Conservation (phyloP, 2,329 filamentous ascomycete species). For the Phyllosticta citrichinensis region DNA sequence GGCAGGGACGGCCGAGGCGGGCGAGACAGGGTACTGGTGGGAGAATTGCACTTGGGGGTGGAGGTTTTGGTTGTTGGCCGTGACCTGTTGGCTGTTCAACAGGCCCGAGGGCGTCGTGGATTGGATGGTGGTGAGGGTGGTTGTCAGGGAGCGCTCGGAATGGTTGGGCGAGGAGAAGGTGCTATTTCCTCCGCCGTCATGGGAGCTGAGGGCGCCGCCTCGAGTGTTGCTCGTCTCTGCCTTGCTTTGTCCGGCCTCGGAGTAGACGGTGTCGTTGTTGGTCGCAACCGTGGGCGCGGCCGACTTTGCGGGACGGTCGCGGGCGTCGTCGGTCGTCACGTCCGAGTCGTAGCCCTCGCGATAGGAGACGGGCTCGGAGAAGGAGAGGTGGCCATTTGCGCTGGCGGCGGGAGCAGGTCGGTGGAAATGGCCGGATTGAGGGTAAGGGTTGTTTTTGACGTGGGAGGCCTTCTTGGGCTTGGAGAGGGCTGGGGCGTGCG, state of each 20-base stretch:
- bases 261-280: constrained; percentile 65
- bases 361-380: constrained; percentile 37
- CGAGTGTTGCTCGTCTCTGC: constrained; percentile 66
- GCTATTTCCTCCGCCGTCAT: constrained; percentile 53
- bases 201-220: constrained; percentile 45
- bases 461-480: constrained; percentile 34
- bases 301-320: constrained; percentile 55
- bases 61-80: constrained; percentile 20
- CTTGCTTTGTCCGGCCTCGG: constrained; percentile 67
- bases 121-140: constrained; percentile 77
- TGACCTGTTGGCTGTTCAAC: constrained; percentile 25
- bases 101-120: constrained; percentile 53
- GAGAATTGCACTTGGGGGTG: constrained; percentile 40
- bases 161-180: constrained; percentile 77
- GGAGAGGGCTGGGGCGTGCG: constrained; percentile 42
- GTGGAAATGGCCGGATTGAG: constrained; percentile 59
- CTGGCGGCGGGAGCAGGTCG: constrained; percentile 42
- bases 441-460: constrained; percentile 85
- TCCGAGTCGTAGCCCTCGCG: constrained; percentile 49
- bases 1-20: constrained; percentile 62
- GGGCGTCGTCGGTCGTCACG: constrained; percentile 34
- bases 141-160: constrained; percentile 70
- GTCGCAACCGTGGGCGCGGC: constrained; percentile 74
- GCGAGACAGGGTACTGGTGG: constrained; percentile 47
- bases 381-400: constrained; percentile 37